Evolutionary conservation across 2,329 filamentous ascomycete species (phyloP).

Genomic region (Delphinella strobiligena): DNA sequence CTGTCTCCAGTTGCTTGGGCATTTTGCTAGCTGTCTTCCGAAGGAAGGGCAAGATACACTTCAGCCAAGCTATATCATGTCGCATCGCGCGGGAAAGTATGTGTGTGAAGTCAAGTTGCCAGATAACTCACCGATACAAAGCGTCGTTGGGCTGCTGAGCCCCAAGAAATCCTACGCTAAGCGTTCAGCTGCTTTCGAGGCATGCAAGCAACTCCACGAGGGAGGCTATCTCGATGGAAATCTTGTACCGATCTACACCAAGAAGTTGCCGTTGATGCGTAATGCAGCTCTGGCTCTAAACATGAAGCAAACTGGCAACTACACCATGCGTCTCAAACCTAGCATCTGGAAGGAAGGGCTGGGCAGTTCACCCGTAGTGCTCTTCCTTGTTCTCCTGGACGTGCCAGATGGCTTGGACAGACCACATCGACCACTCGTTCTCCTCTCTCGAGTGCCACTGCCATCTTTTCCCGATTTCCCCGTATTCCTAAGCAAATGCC

Average conservation of each 20-base stretch:
- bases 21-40: conserved; percentile 60
- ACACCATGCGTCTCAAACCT: conserved; percentile 71
- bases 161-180: conserved; percentile 67
- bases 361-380: conserved; percentile 30
- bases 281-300: conserved; percentile 78
- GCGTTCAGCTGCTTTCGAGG: conserved; percentile 77
- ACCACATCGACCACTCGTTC: conserved; percentile 49
- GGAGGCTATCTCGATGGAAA: conserved; percentile 59
- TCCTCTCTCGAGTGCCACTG: conserved; percentile 57
- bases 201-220: conserved; percentile 58
- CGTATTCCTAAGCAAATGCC: conserved; percentile 57
- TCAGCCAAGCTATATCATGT: conserved; percentile 50
- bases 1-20: conserved; percentile 57
- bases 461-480: conserved; percentile 56
- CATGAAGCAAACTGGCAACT: conserved; percentile 60
- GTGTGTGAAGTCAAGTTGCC: conserved; percentile 72
- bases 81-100: conserved; percentile 45
- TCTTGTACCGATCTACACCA: conserved; percentile 61
- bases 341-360: conserved; percentile 50
- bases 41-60: conserved; percentile 39
- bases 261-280: conserved; percentile 65
- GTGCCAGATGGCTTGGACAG: conserved; percentile 49
- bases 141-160: conserved; percentile 50
- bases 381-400: conserved; percentile 53
- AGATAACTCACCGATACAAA: conserved; percentile 57